These are phyloP conservation scores for Cladosporium velox DNA, from an alignment of 2,329 filamentous ascomycete genomes.

Conservation along the genomic window DNA sequence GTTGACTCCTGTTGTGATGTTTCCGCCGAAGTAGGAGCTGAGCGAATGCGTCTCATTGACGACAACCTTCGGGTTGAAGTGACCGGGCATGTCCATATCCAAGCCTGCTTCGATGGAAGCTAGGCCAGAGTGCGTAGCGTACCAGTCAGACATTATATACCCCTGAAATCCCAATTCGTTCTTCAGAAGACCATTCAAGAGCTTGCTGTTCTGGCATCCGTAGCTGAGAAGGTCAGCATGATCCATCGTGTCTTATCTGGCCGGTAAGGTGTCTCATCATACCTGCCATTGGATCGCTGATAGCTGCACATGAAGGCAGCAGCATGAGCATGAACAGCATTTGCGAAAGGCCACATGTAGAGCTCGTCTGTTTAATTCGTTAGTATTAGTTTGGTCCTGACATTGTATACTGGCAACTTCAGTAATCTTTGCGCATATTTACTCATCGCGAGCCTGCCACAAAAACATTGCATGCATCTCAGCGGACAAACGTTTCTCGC, in stretches of 20 bases:
- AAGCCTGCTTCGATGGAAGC: slow-evolving; percentile 61
- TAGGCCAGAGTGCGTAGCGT: slow-evolving; percentile 61
- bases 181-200: slow-evolving; percentile 68
- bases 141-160: slow-evolving; percentile 60
- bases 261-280: not conserved
- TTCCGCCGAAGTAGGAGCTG: slow-evolving; percentile 68
- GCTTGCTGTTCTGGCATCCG: slow-evolving; percentile 61
- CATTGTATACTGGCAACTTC: too few relatives aligned
- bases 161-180: slow-evolving; percentile 73
- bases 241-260: not conserved
- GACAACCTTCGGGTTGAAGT: slow-evolving; percentile 49
- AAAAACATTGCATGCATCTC: not conserved
- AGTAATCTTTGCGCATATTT: not conserved
- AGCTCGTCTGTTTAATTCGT: slow-evolving; percentile 25
- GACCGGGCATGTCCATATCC: slow-evolving; percentile 69
- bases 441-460: not conserved
- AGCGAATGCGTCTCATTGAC: slow-evolving; percentile 36
- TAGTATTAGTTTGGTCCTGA: not conserved
- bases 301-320: slow-evolving; percentile 39
- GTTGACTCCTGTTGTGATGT: slow-evolving; percentile 59
- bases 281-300: slow-evolving; percentile 61
- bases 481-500: not conserved
- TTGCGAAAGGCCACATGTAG: slow-evolving; percentile 29
- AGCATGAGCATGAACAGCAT: slow-evolving; percentile 26
- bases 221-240: slow-evolving; percentile 39